Evolutionary conservation across 257 asterid genomes (phyloP), one percentile per base, ranked within the genome.

Genomic region (Lycium ferocissimum): DNA sequence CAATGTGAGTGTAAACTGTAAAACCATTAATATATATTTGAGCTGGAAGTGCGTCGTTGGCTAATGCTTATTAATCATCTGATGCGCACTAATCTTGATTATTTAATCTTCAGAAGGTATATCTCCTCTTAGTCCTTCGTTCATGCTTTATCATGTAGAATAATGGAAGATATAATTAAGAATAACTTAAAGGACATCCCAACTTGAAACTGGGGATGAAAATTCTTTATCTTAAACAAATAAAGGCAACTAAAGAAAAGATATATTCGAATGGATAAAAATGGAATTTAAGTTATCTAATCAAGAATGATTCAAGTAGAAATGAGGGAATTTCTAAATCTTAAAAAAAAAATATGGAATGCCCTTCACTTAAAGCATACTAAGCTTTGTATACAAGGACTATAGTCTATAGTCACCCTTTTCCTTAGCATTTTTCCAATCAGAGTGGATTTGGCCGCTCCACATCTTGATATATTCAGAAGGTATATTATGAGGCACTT

Each of bases 41-140:
- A 4, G 3, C 11, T 47, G 15, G 61, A 12, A 73, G 81, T 47
- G 81, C 43, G 43, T 73, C 43, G 43, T 73, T 73, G 59, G 43
- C 47, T 73, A 47, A 73, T 47, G 80, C 80, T 20, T 20, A 18
- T 2, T 4, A 26, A 26, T 26, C 33, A 47, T 73, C 20, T 43
- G 7, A 72, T 45, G 59, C 81, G 43, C 81, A 47, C 81, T 75
- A 75, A 75, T 75, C 43, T 49, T 75, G 61, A 75, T 75, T 75
- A 75, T 45, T 20, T 75, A 75, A 22, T 75, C n/a, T n/a, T 6
- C 7, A 75, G 9, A 49, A 49, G 81, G 11, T 75, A 33, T 75
- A 49, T 12, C 61, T 5, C 61, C 61, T 22, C 61, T 75, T 20
- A 75, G 5, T 75, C 81, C 40, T 75, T 75, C 61, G 15, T 75